phyloP scores from a whole-genome alignment of 257 asterid genomes.

The Cynanchum wilfordii region DNA sequence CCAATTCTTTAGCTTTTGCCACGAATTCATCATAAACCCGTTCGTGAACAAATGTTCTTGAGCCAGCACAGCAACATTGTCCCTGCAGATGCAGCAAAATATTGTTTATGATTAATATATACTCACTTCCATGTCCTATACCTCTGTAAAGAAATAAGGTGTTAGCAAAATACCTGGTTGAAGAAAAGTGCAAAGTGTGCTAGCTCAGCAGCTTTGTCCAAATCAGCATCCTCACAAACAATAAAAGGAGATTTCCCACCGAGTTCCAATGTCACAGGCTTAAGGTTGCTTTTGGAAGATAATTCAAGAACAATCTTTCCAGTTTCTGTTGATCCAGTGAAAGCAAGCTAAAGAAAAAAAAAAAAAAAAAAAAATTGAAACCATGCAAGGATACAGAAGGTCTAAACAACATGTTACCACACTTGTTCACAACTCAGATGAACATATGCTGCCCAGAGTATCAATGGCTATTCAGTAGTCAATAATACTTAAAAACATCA shows the following conservation, averaged over 20 bases:
- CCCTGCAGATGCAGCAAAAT: constrained; percentile 48
- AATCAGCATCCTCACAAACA: constrained; percentile 94
- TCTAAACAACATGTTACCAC: not conserved
- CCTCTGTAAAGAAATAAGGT: not conserved
- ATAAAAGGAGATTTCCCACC: constrained; percentile 98
- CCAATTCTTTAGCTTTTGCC: constrained; percentile 73
- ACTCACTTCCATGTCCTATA: not conserved
- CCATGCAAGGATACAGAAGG: not conserved
- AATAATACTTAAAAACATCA: not conserved
- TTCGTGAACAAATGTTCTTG: constrained; percentile 84
- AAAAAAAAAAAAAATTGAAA: not conserved
- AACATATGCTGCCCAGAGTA: not conserved
- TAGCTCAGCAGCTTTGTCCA: constrained; percentile 81
- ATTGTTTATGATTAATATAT: not conserved
- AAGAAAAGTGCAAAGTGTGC: constrained; percentile 92
- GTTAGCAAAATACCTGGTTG: constrained; percentile 59
- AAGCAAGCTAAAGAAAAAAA: constrained; percentile 60
- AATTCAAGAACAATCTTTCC: constrained; percentile 66
- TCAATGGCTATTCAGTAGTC: not conserved
- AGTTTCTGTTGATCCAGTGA: constrained; percentile 92
- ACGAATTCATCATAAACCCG: constrained; percentile 78
- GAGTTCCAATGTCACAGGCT: constrained; percentile 92
- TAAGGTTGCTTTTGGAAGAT: constrained; percentile 90
- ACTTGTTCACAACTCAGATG: not conserved
- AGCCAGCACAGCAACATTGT: constrained; percentile 97